Base-by-base conservation (phyloP, 2,329 filamentous ascomycete species). In the Ceratocystis diversiconidia region DNA sequence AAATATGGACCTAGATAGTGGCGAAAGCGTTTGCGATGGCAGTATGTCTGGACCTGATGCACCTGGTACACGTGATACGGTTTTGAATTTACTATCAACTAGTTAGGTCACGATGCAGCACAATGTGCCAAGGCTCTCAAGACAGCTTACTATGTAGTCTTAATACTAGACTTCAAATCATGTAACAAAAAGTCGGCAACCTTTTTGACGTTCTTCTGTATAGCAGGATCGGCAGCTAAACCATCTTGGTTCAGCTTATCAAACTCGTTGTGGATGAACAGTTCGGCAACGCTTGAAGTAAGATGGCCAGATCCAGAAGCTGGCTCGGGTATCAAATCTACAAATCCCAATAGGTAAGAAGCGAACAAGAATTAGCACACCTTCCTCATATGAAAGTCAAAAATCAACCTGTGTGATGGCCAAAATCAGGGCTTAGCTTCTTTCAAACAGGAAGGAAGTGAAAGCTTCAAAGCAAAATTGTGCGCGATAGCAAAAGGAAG, bases 161-260 rank as follows among this genome's bases (percentile, higher is more conserved):
- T 78, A 68, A 86, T 85, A n/a, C 86, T 82, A 1, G 85, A 82
- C 71, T 85, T 85, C 65, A 96, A 75, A 50, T 95, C 81, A 69
- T 86, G 84, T 66, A 89, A 83, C 36, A 96, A 79, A 73, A 92
- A 86, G 70, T 87, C 82, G 59, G 92, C 79, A 10, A 85, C 87
- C 70, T 86, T 84, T 70, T 89, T 86, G 60, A 92, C 77, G 69
- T 84, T 82, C 72, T 83, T 82, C 22, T 88, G 86, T 36, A 80
- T 79, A 55, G 82, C 80, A 61, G 79, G 77, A 28, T 82, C 76
- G 68, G 78, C 81, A 50, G 79, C 48, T 30, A 61, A 76, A 67
- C 86, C 85, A 73, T 92, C 89, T 69, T 79, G 79, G 72, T 94
- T 91, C 61, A 96, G 76, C 59, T 81, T 81, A 69, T 87, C 84